Percentiles rank a stretch among this genome's conserved stretches.
These are phyloP conservation scores for Diatrype stigma DNA, from an alignment of 2,329 filamentous ascomycete species.

Conservation along the genomic window DNA sequence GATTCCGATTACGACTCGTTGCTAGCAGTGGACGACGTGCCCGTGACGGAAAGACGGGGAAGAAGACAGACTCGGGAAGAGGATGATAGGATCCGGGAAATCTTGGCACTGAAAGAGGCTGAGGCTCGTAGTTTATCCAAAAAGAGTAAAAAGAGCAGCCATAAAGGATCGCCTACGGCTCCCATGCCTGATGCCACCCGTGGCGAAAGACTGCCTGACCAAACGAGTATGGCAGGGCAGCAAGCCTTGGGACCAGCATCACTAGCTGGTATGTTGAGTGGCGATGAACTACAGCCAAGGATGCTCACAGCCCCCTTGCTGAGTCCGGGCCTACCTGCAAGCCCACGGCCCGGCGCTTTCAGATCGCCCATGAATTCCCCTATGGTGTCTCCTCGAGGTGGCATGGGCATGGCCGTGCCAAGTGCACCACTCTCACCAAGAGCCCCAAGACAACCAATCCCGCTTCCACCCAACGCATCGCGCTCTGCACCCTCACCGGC, in stretches of 20 bases:
- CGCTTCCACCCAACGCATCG: slow-evolving; percentile 66
- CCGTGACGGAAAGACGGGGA: slow-evolving; percentile 58
- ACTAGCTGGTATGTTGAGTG: slow-evolving; percentile 48
- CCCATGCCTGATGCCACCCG: slow-evolving; percentile 22
- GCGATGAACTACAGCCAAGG: slow-evolving; percentile 24
- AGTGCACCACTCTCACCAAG: slow-evolving; percentile 65
- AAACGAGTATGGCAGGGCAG: too few species aligned
- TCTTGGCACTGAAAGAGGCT: slow-evolving; percentile 61
- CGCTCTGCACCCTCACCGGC: slow-evolving; percentile 54
- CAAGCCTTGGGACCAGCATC: slow-evolving; percentile 40
- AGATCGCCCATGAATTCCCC: slow-evolving; percentile 56
- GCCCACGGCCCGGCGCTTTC: slow-evolving; percentile 53
- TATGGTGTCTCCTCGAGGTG: slow-evolving; percentile 64
- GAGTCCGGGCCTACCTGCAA: slow-evolving; percentile 58
- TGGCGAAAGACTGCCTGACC: slow-evolving; percentile 31
- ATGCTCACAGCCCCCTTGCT: slow-evolving; percentile 41
- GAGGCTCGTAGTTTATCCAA: slow-evolving; percentile 70
- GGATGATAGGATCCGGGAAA: slow-evolving; percentile 75
- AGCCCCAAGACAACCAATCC: slow-evolving; percentile 68
- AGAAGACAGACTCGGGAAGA: slow-evolving; percentile 82
- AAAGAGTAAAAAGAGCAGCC: slow-evolving; percentile 59
- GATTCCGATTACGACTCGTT: slow-evolving; percentile 83
- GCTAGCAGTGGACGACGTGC: slow-evolving; percentile 63
- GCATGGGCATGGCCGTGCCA: slow-evolving; percentile 39
- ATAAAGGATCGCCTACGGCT: slow-evolving; percentile 43